These are phyloP conservation scores for Saccharomyces eubayanus DNA, from an alignment of 805 yeast species.

Conservation along the genomic window DNA sequence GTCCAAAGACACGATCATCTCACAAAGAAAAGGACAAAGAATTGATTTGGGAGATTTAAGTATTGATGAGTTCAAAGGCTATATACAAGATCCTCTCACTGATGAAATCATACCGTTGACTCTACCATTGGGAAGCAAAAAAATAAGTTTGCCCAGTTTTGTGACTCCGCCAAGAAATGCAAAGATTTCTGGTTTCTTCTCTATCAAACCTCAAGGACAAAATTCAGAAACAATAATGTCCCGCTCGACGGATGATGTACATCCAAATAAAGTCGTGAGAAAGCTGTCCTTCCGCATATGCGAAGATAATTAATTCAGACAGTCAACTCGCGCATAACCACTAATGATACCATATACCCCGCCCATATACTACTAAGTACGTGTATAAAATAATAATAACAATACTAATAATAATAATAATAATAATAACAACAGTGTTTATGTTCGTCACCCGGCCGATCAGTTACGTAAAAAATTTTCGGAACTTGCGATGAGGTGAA, in stretches of 20 bases:
- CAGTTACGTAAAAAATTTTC: conserved; percentile 3
- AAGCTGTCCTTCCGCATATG: conserved; percentile 15
- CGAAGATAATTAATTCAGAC: conserved; percentile 4
- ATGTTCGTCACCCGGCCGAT: neutral
- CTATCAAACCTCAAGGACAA: neutral
- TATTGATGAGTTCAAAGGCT: conserved; percentile 11
- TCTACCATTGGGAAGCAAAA: conserved; percentile 8
- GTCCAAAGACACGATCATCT: neutral
- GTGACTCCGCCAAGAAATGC: conserved; percentile 20
- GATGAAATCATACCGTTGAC: conserved; percentile 9
- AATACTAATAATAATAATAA: neutral
- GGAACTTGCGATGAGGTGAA: neutral
- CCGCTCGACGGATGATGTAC: conserved; percentile 18
- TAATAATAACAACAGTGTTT: neutral
- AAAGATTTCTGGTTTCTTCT: neutral
- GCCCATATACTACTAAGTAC: neutral
- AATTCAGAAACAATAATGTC: conserved; percentile 4
- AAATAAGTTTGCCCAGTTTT: conserved; percentile 12
- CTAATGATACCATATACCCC: neutral
- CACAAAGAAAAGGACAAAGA: neutral
- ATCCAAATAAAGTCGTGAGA: conserved; percentile 14
- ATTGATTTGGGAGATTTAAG: conserved; percentile 12
- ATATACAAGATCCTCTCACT: conserved; percentile 7
- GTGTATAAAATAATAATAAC: neutral
- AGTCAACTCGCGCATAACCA: neutral